A percentile compares a stretch with the other conserved stretches of the same genome.
Conservation (phyloP, 2,329 filamentous ascomycete genomes). For the Penicillium sp. region DNA sequence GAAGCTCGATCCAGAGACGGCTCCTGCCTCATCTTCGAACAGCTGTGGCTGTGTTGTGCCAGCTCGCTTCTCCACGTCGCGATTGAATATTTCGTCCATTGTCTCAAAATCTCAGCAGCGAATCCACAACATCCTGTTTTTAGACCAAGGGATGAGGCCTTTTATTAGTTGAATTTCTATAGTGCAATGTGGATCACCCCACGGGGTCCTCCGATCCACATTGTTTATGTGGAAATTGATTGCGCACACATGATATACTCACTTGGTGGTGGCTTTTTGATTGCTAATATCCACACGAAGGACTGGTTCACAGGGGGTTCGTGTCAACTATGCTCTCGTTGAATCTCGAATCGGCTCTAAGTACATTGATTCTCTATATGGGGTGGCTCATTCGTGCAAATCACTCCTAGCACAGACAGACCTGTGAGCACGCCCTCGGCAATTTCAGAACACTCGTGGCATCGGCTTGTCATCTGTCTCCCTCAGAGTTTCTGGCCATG, state of each 20-base stretch:
- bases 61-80: constrained; percentile 17
- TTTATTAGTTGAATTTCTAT: constrained; percentile 3
- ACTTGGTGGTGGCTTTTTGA: background rate
- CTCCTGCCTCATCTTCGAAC: constrained; percentile 34
- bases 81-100: constrained; percentile 1
- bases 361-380: background rate
- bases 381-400: background rate
- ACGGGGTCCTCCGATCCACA: constrained; percentile 17
- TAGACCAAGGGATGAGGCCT: background rate
- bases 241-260: background rate
- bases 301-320: background rate
- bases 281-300: background rate
- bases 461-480: background rate
- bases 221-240: background rate
- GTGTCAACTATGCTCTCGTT: background rate
- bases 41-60: constrained; percentile 8
- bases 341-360: background rate
- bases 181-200: constrained; percentile 3
- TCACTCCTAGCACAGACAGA: background rate
- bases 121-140: background rate
- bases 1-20: constrained; percentile 62
- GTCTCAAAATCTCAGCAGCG: background rate
- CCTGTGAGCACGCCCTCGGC: background rate
- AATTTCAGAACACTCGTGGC: background rate
- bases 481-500: constrained; percentile 7